Evolutionary conservation across 306 rosid species (phyloP).

Genomic region (Gastrolobium villosum): DNA sequence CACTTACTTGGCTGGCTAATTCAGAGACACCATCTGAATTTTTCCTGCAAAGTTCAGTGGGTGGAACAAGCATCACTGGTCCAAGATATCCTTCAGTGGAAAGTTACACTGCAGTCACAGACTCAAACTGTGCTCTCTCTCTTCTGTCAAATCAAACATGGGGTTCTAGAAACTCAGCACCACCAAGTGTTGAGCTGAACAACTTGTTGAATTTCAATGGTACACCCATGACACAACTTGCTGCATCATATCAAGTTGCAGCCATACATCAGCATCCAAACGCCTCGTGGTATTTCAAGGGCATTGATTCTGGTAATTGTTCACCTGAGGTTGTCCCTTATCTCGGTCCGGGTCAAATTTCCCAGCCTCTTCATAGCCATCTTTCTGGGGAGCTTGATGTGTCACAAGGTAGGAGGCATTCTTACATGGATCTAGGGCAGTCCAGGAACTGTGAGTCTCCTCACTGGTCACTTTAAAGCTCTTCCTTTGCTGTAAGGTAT

Average conservation of each 20-base stretch:
- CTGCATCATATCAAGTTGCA: constrained; percentile 60
- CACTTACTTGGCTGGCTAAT: constrained; percentile 70
- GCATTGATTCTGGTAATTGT: constrained; percentile 61
- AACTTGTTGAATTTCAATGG: constrained; percentile 65
- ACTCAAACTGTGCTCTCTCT: constrained; percentile 99
- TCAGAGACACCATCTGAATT: constrained; percentile 62
- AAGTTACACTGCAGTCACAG: constrained; percentile 70
- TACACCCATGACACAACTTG: constrained; percentile 64
- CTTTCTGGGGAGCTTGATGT: constrained; percentile 63
- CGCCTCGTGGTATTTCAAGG: constrained; percentile 73
- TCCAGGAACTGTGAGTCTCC: constrained; percentile 59
- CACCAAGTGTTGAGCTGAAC: constrained; percentile 63
- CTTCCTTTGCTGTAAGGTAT: constrained; percentile 5
- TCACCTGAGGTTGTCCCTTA: constrained; percentile 61
- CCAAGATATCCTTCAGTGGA: constrained; percentile 72
- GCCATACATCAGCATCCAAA: constrained; percentile 61
- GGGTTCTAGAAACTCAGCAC: constrained; percentile 72
- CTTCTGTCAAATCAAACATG: constrained; percentile 98
- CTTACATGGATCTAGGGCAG: constrained; percentile 69
- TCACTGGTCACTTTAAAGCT: constrained; percentile 80
- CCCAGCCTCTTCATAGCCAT: constrained; percentile 62
- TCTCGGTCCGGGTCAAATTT: constrained; percentile 74
- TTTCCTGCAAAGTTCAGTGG: constrained; percentile 71
- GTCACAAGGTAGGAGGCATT: constrained; percentile 73
- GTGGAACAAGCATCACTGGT: constrained; percentile 62